Evolutionary conservation across 1,284 basidiomycete species (phyloP), one percentile per base, ranked within the genome.

Genomic region (Pseudozyma tsukubaensis): DNA sequence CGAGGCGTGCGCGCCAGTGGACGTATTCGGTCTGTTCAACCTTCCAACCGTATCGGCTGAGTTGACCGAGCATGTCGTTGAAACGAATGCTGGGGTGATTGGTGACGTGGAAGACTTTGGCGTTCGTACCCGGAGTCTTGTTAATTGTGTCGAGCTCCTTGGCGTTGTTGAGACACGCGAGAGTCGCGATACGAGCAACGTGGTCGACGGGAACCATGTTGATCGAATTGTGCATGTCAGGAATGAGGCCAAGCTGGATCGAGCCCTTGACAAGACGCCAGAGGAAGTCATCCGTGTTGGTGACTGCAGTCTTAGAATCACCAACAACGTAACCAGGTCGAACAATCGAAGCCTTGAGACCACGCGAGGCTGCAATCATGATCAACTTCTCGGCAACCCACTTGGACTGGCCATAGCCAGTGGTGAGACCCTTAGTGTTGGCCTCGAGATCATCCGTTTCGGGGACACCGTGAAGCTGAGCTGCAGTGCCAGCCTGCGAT

Each of bases 141-240:
- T 71, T 70, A 49, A 65, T 51, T 35, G 50, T 59, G 7, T 53
- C 42, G 36, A 72, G 59, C 51, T 67, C 50, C 8, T 39, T 51
- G 16, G 59, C 52, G 37, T 74, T 77, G 45, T 69, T 71, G 13
- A 83, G 68, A 35, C 74, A 76, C 0, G 81, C 81, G 35, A 84
- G 59, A 19, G 92, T 87, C 4, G 90, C 90, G 79, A 93, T 91
- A 3, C 90, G 88, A 1, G 97, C 95, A 68, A 99, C 96, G 83
- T 97, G 93, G 85, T 99, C 93, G 32, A 99, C 97, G 0, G 97
- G 97, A 18, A 95, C 93, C 92, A 98, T 96, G 86, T 99, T 99
- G 83, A 99, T 89, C 4, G 93, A 92, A 86, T 99, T 99, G 88
- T 97, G 94, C 85, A 99, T 98, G 84, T 99, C 93, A 1, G 97